Base-by-base conservation (phyloP, 2,329 filamentous ascomycete species). In the Dactylonectria estremocensis region DNA sequence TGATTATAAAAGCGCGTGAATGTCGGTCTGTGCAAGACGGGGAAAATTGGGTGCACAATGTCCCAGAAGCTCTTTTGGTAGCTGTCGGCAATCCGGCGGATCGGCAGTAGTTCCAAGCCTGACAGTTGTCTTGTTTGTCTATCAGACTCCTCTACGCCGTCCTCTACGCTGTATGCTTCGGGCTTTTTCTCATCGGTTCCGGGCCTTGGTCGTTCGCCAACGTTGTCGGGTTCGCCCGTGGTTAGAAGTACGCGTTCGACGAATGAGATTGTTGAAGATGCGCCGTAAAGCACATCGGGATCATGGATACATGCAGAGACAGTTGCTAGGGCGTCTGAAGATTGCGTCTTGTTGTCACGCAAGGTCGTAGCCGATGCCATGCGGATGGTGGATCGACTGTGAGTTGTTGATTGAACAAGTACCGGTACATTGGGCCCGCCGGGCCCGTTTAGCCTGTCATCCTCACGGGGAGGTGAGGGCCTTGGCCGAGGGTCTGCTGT, bases 21-120 rank as follows among this genome's bases (percentile, higher is more conserved):
- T 18, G 55, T 58, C 14, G 55, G 55, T 11, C 40, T 58, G 43
- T 58, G 55, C 11, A 58, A 31, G 43, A 58, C 18, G 24, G 55
- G 55, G 16, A 58, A 58, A 9, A 58, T 31, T 9, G 55, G 43
- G 20, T 58, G 55, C 24, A 49, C 40, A 6, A 58, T 24, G 5
- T 49, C 28, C 55, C 40, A 58, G 40, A 58, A 58, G 14, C 40
- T 49, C 43, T 49, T 22, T 6, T 35, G 24, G 11, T 48, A 58
- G 28, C 43, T 49, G 16, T 58, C 55, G 3, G 55, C 10, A 16
- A 49, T 22, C n/a, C 55, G 33, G 14, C 55, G 55, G 40, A 49
- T 48, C 8, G 55, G 55, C 3, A 58, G n/a, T 18, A 58, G 16
- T 40, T 40, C 35, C 24, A 58, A 37, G 8, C 16, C 24, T 22